phyloP scores from a whole-genome alignment of 805 yeast species.

The Suhomyces sp. region DNA sequence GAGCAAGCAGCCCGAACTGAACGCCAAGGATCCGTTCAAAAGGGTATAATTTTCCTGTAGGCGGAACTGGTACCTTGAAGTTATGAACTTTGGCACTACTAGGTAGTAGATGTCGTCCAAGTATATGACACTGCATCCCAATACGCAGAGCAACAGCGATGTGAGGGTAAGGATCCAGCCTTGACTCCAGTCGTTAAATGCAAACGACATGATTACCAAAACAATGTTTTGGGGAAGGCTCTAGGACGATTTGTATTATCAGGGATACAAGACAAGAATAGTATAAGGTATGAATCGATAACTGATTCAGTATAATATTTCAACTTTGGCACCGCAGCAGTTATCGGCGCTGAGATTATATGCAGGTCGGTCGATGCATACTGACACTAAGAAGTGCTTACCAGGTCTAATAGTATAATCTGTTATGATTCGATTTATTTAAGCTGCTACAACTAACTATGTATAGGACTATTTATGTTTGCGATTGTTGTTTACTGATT shows the following conservation, averaged over 20 bases:
- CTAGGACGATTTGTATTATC: not conserved
- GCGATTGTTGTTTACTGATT: not conserved
- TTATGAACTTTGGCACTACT: constrained; percentile 39
- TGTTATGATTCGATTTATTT: not conserved
- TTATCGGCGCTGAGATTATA: not conserved
- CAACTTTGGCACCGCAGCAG: not conserved
- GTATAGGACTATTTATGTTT: not conserved
- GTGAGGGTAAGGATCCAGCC: constrained; percentile 67
- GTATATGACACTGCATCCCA: constrained; percentile 68
- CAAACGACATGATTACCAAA: not conserved
- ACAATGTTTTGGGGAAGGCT: no score
- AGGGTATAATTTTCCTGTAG: constrained; percentile 60
- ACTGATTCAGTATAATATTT: not conserved
- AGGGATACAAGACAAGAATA: not conserved
- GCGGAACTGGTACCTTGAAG: constrained; percentile 44
- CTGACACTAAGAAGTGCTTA: no score
- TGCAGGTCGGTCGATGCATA: not conserved
- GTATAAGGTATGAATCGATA: no score
- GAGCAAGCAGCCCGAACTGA: constrained; percentile 78
- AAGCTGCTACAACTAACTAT: not conserved
- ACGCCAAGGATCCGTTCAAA: constrained; percentile 68
- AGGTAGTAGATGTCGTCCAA: constrained; percentile 51
- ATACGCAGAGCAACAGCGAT: constrained; percentile 66
- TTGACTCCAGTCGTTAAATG: constrained; percentile 24
- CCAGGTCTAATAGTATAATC: no score